These are phyloP conservation scores for Ceratobasidium sp. DNA, from an alignment of 1,284 basidiomycete genomes.

Conservation along the genomic window DNA sequence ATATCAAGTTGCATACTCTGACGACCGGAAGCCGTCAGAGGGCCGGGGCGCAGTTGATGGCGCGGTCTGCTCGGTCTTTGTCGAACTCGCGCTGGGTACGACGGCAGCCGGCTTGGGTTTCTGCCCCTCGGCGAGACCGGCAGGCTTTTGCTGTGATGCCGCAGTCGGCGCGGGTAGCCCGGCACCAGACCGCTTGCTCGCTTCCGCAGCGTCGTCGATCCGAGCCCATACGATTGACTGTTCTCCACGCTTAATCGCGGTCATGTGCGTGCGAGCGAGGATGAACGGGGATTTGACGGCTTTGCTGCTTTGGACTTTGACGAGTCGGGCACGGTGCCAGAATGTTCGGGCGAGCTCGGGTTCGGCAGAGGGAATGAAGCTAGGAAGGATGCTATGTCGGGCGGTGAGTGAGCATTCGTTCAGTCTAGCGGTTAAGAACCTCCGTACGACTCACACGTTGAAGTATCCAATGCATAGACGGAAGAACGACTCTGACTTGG, in stretches of 20 bases:
- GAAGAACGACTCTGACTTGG: constrained; percentile 66
- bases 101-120: constrained; percentile 79
- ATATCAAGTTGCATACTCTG: constrained; percentile 70
- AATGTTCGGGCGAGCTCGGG: constrained; percentile 61
- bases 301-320: constrained; percentile 73
- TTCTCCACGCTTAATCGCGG: constrained; percentile 72
- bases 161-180: constrained; percentile 10
- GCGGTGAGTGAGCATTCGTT: neutral
- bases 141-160: too few species aligned
- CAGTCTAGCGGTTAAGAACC: neutral
- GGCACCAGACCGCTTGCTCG: too few species aligned
- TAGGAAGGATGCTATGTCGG: constrained; percentile 73
- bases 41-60: constrained; percentile 76
- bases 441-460: constrained; percentile 63
- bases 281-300: constrained; percentile 74
- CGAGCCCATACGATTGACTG: constrained; percentile 74
- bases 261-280: constrained; percentile 70
- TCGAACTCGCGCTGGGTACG: constrained; percentile 78
- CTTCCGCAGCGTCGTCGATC: constrained; percentile 83
- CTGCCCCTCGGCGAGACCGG: neutral
- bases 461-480: constrained; percentile 85
- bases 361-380: constrained; percentile 67
- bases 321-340: constrained; percentile 79
- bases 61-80: constrained; percentile 81
- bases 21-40: constrained; percentile 84